Base-by-base conservation (phyloP, 2,329 filamentous ascomycete genomes). In the Epichloe gansuensis region DNA sequence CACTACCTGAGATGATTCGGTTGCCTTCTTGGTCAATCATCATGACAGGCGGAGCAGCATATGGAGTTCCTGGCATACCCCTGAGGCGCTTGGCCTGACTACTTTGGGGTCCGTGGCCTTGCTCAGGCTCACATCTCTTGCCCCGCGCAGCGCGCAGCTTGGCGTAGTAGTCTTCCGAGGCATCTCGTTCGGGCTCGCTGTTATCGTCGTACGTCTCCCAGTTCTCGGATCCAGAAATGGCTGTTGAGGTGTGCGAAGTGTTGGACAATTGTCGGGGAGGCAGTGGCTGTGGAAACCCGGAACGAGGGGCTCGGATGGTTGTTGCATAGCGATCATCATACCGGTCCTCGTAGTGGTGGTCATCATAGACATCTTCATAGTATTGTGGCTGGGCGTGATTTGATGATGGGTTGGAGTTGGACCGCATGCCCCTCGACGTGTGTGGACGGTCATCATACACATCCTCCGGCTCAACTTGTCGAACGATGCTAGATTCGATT, bases 181-280 rank as follows among this genome's bases (percentile, higher is more conserved):
- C 79, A 64, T 95, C 89, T 25, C 77, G 75, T 60, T 89, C 86
- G 0, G 84, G 80, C 61, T 89, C 84, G 55, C 85, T 89, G 58
- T 78, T 81, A 65, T 95, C 88, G 60, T 93, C 90, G 61, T 93
- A 97, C 9, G 90, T 95, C 68, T 97, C 91, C 91, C 91, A 97
- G 66, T 97, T 97, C 69, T 97, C 91, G 3, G 88, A 95, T 1
- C 87, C 88, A 5, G 87, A 89, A 27, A 86, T 76, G 23, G 76
- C 76, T 1, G 85, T 88, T n/a, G 87, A 90, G 0, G 83, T 80
- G 57, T 82, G 82, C 41, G 87, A 90, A 1, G 84, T 84, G 48
- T 57, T 60, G 3, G 68, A 71, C 15, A 85, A 82, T 60, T 91
- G 87, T 47, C 88, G 75, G 1, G 73, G 74, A 2, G 73, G 68